Percentiles rank a stretch among this genome's conserved stretches.
Conservation (phyloP, 306 rosid genomes). For the Cicer pinnatifidum region DNA sequence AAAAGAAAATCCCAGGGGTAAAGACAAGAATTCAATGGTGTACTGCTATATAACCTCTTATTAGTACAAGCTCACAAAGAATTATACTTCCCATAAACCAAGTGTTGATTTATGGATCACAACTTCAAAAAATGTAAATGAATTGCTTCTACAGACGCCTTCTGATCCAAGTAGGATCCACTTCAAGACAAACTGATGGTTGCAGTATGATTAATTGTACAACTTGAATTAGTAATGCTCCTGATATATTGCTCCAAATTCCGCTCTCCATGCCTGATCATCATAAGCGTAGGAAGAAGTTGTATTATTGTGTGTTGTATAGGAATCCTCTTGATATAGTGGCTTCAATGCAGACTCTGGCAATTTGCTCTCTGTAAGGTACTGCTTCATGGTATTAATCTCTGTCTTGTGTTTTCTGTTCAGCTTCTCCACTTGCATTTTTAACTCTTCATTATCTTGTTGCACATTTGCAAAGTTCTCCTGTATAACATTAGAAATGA, state of each 20-base stretch:
- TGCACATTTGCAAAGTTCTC: constrained; percentile 60
- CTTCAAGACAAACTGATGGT: constrained; percentile 27
- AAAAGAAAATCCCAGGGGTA: neutral
- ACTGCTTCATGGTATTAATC: constrained; percentile 86
- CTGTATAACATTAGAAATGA: constrained; percentile 50
- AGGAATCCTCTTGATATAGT: constrained; percentile 62
- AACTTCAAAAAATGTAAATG: constrained; percentile 9
- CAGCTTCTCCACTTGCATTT: constrained; percentile 82
- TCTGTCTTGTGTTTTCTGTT: constrained; percentile 88
- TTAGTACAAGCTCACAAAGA: neutral
- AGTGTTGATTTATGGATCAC: constrained; percentile 26
- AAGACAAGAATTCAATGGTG: neutral
- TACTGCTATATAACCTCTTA: neutral
- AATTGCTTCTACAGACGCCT: neutral
- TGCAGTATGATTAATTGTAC: constrained; percentile 3
- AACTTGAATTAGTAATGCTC: constrained; percentile 60
- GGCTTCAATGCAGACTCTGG: constrained; percentile 87
- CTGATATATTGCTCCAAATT: constrained; percentile 89
- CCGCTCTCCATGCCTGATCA: constrained; percentile 96
- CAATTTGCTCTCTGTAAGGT: constrained; percentile 81
- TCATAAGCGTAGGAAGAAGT: constrained; percentile 56
- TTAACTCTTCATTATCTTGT: constrained; percentile 70
- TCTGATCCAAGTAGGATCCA: constrained; percentile 55
- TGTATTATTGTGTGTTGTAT: constrained; percentile 48
- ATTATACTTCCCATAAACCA: neutral